Evolutionary conservation across 2,329 filamentous ascomycete species (phyloP), one percentile per base, ranked within the genome.

Genomic region (Colletotrichum costaricense): DNA sequence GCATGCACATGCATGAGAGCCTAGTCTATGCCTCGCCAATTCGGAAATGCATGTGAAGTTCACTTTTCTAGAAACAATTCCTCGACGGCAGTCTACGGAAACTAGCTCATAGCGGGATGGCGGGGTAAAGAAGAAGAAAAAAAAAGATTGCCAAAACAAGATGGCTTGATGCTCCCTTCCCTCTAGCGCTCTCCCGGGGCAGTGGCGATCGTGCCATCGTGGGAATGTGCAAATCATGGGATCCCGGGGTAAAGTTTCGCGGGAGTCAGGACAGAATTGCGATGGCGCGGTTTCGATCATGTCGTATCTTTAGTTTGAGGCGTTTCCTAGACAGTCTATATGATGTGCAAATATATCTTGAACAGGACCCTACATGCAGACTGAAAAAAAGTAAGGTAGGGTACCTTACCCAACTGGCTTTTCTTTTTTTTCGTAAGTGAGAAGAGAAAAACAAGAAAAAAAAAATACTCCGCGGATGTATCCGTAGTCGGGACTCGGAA

Each of bases 201-300:
- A 28, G 57, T 46, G 69, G 64, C 58, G 22, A 72, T 72, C 65
- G 57, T 68, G 69, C 38, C n/a, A 63, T n/a, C 30, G 7, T 12
- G n/a, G 26, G 26, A 59, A 19, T 59, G 35, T 24, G 38, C 26
- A 24, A 64, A 35, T 28, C 42, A 69, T 59, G 69, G 59, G 33
- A 67, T 38, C 33, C 46, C 14, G 30, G 46, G 49, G 28, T 56
- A 46, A 46, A 4, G 58, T 28, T 14, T 24, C 33, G 9, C 33
- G 33, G 33, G 33, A 11, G 33, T 9, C 2, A 14, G 63, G n/a
- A 46, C 26, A 28, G 12, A n/a, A 38, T 28, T 24, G 33, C 55
- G 46, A 33, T 28, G 38, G 54, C 62, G 30, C 60, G 35, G 12
- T 38, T 59, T 67, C 60, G 52, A 42, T 22, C 26, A 59, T 63